These are phyloP conservation scores for Alternaria sp. DNA, from an alignment of 2,329 filamentous ascomycete species.

Conservation along the genomic window DNA sequence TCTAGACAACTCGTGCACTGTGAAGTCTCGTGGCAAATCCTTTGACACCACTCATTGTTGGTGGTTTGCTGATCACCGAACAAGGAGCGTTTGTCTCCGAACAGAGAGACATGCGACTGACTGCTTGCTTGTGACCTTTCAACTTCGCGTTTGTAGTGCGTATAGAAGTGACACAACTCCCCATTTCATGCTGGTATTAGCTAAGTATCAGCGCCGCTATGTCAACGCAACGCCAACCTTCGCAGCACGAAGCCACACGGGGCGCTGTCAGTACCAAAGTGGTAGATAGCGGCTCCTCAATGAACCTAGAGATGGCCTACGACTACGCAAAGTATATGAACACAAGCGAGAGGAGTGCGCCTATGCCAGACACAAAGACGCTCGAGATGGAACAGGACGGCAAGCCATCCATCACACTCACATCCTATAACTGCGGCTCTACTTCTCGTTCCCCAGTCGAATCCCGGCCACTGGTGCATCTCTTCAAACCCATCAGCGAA, in stretches of 20 bases:
- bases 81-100: background rate
- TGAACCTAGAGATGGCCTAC: background rate
- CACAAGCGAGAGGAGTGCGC: background rate
- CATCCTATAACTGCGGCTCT: background rate
- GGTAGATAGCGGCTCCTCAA: background rate
- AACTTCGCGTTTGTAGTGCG: background rate
- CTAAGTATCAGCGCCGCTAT: background rate
- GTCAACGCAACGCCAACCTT: background rate
- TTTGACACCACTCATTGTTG: background rate
- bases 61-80: background rate
- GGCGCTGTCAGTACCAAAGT: background rate
- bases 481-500: background rate
- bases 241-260: background rate
- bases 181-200: background rate
- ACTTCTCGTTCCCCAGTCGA: background rate
- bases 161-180: background rate
- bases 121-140: background rate
- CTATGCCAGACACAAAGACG: background rate
- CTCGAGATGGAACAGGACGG: background rate
- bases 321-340: background rate
- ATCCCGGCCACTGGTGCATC: background rate
- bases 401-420: background rate
- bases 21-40: background rate
- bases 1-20: background rate
- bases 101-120: background rate